These are phyloP conservation scores for Fusarium sp. DNA, from an alignment of 2,329 filamentous ascomycete genomes.

Conservation along the genomic window DNA sequence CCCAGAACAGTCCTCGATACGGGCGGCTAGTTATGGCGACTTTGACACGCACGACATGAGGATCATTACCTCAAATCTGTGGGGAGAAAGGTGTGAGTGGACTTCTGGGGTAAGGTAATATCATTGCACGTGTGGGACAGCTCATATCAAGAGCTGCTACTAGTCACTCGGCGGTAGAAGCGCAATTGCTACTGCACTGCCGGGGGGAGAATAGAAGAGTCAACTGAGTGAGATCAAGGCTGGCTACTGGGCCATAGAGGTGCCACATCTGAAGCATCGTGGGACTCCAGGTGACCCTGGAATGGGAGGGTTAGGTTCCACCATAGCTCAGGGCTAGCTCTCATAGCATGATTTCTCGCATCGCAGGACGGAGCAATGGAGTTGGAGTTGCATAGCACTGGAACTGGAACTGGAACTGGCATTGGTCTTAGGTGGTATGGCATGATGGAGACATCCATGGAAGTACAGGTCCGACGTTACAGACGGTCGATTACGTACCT, in stretches of 20 bases:
- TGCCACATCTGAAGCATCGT: constrained; percentile 42
- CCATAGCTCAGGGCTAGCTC: constrained; percentile 32
- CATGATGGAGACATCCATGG: constrained; percentile 35
- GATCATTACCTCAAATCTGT: constrained; percentile 28
- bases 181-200: constrained; percentile 13
- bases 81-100: constrained; percentile 44
- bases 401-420: constrained; percentile 17
- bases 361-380: constrained; percentile 37
- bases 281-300: constrained; percentile 31
- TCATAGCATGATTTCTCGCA: constrained; percentile 35
- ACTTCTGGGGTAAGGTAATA: constrained; percentile 38
- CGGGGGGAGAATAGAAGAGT: constrained; percentile 31
- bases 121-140: constrained; percentile 22
- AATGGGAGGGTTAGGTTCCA: constrained; percentile 27
- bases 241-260: constrained; percentile 21
- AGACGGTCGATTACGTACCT: constrained; percentile 43
- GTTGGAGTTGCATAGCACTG: constrained; percentile 26
- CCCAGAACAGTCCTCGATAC: constrained; percentile 17
- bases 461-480: constrained; percentile 28
- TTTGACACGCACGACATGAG: constrained; percentile 13
- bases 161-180: constrained; percentile 11
- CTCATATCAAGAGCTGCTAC: constrained; percentile 16
- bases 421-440: constrained; percentile 13
- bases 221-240: constrained; percentile 24
- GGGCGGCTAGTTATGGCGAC: constrained; percentile 9